Percentiles rank a stretch among this genome's conserved stretches.
These are phyloP conservation scores for Amanita rubescens DNA, from an alignment of 768 basidiomycete genomes.

Conservation along the genomic window DNA sequence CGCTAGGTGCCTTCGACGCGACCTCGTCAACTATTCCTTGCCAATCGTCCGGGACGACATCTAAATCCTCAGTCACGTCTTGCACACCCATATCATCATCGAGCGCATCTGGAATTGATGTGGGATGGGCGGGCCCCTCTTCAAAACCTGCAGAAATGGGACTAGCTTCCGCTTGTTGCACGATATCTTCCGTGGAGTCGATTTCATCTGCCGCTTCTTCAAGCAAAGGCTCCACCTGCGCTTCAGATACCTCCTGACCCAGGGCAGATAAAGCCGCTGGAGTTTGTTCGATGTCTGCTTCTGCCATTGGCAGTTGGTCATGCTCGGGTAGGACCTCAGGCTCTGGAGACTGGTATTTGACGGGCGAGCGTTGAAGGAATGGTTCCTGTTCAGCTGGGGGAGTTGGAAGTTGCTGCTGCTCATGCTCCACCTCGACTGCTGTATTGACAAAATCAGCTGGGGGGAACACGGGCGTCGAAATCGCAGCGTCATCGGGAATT, in stretches of 20 bases:
- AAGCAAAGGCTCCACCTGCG: no score
- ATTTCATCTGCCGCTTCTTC: background rate
- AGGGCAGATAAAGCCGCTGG: background rate
- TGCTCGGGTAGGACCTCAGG: background rate
- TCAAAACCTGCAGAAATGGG: background rate
- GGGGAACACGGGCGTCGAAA: background rate
- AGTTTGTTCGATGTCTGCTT: background rate
- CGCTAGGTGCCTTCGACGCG: conserved; percentile 1
- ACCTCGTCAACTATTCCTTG: conserved; percentile 7
- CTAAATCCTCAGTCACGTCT: background rate
- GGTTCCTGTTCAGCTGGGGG: conserved; percentile 16
- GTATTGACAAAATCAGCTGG: background rate
- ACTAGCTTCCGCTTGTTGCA: background rate
- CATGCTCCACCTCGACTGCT: conserved; percentile 4
- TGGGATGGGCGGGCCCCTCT: background rate
- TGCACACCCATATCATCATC: conserved; percentile 13
- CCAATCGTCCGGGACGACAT: background rate
- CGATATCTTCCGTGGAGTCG: background rate
- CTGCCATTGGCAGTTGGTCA: background rate
- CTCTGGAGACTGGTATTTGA: background rate
- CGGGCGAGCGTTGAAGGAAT: background rate
- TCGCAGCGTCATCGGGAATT: background rate
- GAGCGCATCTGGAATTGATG: background rate
- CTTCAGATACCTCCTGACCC: background rate
- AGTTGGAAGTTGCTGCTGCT: conserved; percentile 16